Evolutionary conservation across 164 flowering plant genomes (phyloP).

Genomic region (Tetrastigma voinierianum): DNA sequence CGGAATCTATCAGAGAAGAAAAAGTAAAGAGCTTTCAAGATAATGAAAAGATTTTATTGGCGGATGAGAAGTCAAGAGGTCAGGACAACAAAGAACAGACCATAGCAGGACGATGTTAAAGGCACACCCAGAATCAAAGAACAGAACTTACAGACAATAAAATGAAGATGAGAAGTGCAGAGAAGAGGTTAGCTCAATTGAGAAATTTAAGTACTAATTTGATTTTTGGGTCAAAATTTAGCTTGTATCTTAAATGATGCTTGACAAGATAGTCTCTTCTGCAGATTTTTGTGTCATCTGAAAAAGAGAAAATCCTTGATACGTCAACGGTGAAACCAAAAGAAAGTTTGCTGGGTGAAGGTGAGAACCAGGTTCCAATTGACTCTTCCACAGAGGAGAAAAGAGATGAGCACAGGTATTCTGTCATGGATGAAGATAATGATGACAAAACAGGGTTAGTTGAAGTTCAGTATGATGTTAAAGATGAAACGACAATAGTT

Average conservation of each 20-base stretch:
- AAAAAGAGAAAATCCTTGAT: constrained; percentile 5
- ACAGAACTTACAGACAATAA: constrained; percentile 3
- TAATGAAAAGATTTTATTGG: neutral
- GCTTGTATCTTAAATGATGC: neutral
- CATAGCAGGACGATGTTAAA: constrained; percentile 1
- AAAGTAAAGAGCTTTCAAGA: constrained; percentile 7
- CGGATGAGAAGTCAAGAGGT: neutral
- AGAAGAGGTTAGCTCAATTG: constrained; percentile 20
- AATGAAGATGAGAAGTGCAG: constrained; percentile 7
- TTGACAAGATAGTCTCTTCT: neutral
- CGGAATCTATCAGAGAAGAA: constrained; percentile 10
- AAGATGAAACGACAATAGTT: neutral
- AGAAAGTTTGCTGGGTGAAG: constrained; percentile 11
- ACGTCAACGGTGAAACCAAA: neutral
- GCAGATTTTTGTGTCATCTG: constrained; percentile 9
- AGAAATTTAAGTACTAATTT: neutral
- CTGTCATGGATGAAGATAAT: constrained; percentile 4
- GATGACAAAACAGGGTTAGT: neutral
- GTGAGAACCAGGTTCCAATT: neutral
- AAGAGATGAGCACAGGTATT: constrained; percentile 4
- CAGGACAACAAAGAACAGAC: constrained; percentile 3
- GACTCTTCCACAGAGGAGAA: constrained; percentile 10
- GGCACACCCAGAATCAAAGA: constrained; percentile 3
- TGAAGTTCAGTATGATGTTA: neutral
- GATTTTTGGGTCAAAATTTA: neutral